Base-by-base conservation (phyloP, 495 filamentous ascomycete species). In the Sabuloglossum arenarium region DNA sequence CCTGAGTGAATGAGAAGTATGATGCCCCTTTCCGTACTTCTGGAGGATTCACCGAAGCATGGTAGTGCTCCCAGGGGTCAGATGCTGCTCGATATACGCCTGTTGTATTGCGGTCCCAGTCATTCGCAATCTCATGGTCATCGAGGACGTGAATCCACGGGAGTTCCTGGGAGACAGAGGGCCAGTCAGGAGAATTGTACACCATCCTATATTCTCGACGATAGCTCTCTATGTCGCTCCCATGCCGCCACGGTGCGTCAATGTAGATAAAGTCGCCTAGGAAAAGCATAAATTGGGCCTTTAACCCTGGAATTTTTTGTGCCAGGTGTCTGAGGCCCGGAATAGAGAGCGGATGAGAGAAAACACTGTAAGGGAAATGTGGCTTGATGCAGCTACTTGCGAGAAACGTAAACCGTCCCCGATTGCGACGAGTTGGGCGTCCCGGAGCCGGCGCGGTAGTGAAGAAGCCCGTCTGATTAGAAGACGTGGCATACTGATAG, bases 221-320 rank as follows among this genome's bases (percentile, higher is more conserved):
- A 68, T 96, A 96, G 63, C 82, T 79, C 47, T 85, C 79, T 10
- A 75, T 70, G 3, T 76, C 73, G 21, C 73, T 79, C 12, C 86
- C 88, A 60, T 87, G 83, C 34, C 82, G 79, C 29, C 77, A 73
- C 0, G 91, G 91, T 0, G 96, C 87, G 58, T 98, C 91, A 59
- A 93, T 81, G 65, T 98, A 98, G 65, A 98, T 94, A 66, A 96
- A 98, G 64, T 98, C 91, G n/a, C 90, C 91, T 0, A 98, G 79
- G 73, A 98, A 98, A 25, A 98, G 76, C 89, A 98, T 96, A 61
- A 98, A 97, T 56, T 81, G 79, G 0, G 86, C 75, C 25, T 78
- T 70, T 4, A 90, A 68, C 5, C 68, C 63, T 27, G 57, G 57
- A 32, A 77, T 66, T 50, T 78, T 76, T 21, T 79, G 76, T 0